Percentiles rank a stretch among this genome's conserved stretches.
Conservation (phyloP, 2,329 filamentous ascomycete genomes). For the Paraphoma chrysanthemicola region DNA sequence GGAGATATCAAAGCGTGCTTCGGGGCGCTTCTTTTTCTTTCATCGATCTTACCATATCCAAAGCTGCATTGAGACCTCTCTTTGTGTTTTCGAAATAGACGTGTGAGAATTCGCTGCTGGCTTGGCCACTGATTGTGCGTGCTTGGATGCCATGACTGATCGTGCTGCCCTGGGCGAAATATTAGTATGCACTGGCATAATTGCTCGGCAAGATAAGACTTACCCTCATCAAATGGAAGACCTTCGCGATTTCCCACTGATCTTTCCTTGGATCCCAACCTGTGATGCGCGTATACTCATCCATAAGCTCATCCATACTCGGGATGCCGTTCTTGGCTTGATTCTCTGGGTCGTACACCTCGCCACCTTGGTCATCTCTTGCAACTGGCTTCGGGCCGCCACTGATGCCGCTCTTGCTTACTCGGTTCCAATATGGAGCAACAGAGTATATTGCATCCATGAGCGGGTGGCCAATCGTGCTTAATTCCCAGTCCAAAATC, state of each 20-base stretch:
- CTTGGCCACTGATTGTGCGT: slow-evolving; percentile 44
- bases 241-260: slow-evolving; percentile 43
- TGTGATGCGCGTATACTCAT: slow-evolving; percentile 70
- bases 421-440: slow-evolving; percentile 52
- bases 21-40: slow-evolving; percentile 31
- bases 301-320: slow-evolving; percentile 62
- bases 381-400: slow-evolving; percentile 41
- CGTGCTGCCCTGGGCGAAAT: slow-evolving; percentile 32
- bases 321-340: slow-evolving; percentile 68
- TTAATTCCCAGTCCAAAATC: slow-evolving; percentile 97
- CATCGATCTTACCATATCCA: slow-evolving; percentile 33
- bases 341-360: slow-evolving; percentile 37
- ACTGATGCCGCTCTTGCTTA: slow-evolving; percentile 36
- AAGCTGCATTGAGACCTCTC: slow-evolving; percentile 37
- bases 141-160: slow-evolving; percentile 47
- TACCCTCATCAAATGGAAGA: slow-evolving; percentile 46
- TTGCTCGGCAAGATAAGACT: slow-evolving; percentile 10
- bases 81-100: slow-evolving; percentile 45
- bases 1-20: slow-evolving; percentile 31
- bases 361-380: slow-evolving; percentile 49
- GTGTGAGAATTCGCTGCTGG: slow-evolving; percentile 46
- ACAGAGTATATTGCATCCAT: slow-evolving; percentile 87
- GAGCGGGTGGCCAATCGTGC: slow-evolving; percentile 90
- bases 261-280: slow-evolving; percentile 70
- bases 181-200: slow-evolving; percentile 1